These are phyloP conservation scores for Kodamaea neixiangensis DNA, from an alignment of 805 yeast species.

Conservation along the genomic window DNA sequence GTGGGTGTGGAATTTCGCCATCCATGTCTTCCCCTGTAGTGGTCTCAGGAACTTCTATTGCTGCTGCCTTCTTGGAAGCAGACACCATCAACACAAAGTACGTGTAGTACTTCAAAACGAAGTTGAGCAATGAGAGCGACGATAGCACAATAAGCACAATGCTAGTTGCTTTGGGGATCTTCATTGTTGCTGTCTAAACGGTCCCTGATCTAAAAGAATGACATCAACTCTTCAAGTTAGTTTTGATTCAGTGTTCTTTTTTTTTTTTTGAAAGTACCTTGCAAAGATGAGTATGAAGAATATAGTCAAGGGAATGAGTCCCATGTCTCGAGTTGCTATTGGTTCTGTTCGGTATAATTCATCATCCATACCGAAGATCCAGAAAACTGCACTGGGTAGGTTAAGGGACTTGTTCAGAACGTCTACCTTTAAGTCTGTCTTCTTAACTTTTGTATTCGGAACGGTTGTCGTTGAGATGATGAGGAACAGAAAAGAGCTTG, in stretches of 20 bases:
- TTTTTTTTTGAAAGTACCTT: not conserved
- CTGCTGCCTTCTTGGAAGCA: slow-evolving; percentile 24
- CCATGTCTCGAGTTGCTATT: not conserved
- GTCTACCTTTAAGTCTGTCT: slow-evolving; percentile 39
- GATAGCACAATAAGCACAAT: slow-evolving; percentile 35
- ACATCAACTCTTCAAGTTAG: not conserved
- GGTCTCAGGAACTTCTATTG: slow-evolving; percentile 30
- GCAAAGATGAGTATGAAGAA: not conserved
- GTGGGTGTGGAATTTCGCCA: slow-evolving; percentile 44
- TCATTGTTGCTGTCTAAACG: slow-evolving; percentile 21
- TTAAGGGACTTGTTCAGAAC: slow-evolving; percentile 31
- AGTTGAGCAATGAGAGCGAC: slow-evolving; percentile 34
- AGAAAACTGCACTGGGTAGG: slow-evolving; percentile 1
- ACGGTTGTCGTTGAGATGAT: slow-evolving; percentile 51
- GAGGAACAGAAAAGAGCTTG: slow-evolving; percentile 46
- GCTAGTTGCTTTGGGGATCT: slow-evolving; percentile 35
- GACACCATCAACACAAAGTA: slow-evolving; percentile 37
- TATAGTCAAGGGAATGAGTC: not conserved
- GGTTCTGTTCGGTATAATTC: slow-evolving; percentile 2
- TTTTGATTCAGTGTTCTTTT: not conserved
- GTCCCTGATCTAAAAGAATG: not conserved
- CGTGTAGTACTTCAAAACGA: slow-evolving; percentile 38
- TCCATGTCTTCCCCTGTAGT: slow-evolving; percentile 6
- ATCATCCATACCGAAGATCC: slow-evolving; percentile 6
- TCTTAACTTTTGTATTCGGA: slow-evolving; percentile 41